A percentile compares a stretch with the other conserved stretches of the same genome.
These are phyloP conservation scores for Fomitopsis palustris DNA, from an alignment of 1,284 basidiomycete genomes.

Conservation along the genomic window DNA sequence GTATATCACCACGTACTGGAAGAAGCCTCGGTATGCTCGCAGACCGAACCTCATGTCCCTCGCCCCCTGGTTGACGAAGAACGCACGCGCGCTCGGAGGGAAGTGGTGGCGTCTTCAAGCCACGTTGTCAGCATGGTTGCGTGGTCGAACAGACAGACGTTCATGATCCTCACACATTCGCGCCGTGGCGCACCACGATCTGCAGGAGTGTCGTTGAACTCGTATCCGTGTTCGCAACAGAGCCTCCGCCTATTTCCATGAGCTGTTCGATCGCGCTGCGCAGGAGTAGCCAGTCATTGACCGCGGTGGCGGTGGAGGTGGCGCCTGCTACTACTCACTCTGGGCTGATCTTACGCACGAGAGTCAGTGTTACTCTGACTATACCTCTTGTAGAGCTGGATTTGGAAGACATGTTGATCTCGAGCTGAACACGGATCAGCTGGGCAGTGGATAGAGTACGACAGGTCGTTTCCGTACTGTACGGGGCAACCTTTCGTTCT, in stretches of 20 bases:
- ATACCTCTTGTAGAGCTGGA: neutral
- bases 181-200: slow-evolving; percentile 23
- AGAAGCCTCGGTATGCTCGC: slow-evolving; percentile 14
- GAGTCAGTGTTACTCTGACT: neutral
- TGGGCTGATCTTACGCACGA: neutral
- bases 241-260: neutral
- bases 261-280: slow-evolving; percentile 6
- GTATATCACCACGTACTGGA: slow-evolving; percentile 4
- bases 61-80: slow-evolving; percentile 4
- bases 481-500: slow-evolving; percentile 6
- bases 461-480: slow-evolving; percentile 3
- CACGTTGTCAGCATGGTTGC: neutral
- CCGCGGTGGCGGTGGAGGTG: too few relatives aligned
- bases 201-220: slow-evolving; percentile 22
- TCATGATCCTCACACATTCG: slow-evolving; percentile 18
- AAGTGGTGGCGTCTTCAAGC: slow-evolving; percentile 18
- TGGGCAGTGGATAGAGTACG: neutral
- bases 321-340: neutral
- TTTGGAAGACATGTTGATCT: slow-evolving; percentile 3
- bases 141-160: neutral
- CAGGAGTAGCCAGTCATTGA: neutral
- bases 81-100: slow-evolving; percentile 14
- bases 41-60: slow-evolving; percentile 10
- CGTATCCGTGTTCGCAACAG: slow-evolving; percentile 8
- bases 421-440: neutral